A percentile compares a stretch with the other conserved stretches of the same genome.
Conservation (phyloP, 352 stramenopile species). For the Globisporangium paddicum region DNA sequence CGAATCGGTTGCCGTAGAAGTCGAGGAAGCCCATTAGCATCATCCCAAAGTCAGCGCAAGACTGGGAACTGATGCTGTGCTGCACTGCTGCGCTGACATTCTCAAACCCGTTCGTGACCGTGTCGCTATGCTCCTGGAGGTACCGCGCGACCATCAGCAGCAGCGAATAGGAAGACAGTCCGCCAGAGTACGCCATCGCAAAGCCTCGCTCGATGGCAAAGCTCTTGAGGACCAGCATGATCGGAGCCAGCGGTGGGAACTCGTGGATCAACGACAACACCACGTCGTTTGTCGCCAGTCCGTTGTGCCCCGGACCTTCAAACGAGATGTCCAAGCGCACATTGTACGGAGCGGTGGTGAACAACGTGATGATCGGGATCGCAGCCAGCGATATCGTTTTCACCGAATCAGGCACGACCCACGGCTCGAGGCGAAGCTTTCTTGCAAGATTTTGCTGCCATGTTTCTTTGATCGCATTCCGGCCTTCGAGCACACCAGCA, state of each 20-base stretch:
- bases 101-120: slow-evolving; percentile 54
- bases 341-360: slow-evolving; percentile 72
- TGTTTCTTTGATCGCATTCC: slow-evolving; percentile 98
- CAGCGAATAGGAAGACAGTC: slow-evolving; percentile 94
- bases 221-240: slow-evolving; percentile 97
- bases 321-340: slow-evolving; percentile 96
- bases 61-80: slow-evolving; percentile 55
- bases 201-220: slow-evolving; percentile 92
- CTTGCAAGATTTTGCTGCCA: slow-evolving; percentile 96
- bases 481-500: slow-evolving; percentile 94
- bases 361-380: slow-evolving; percentile 96
- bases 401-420: slow-evolving; percentile 91
- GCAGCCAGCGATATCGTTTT: slow-evolving; percentile 96
- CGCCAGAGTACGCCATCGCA: slow-evolving; percentile 94
- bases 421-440: slow-evolving; percentile 92
- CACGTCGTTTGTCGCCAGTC: slow-evolving; percentile 92
- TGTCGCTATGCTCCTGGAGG: slow-evolving; percentile 82
- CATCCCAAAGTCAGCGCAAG: slow-evolving; percentile 89
- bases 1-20: slow-evolving; percentile 96
- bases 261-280: slow-evolving; percentile 91
- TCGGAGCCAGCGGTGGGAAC: slow-evolving; percentile 91
- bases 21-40: slow-evolving; percentile 96
- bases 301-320: slow-evolving; percentile 95
- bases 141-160: slow-evolving; percentile 95
- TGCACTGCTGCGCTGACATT: slow-evolving; percentile 55